These are phyloP conservation scores for Daedaleopsis sinensis DNA, from an alignment of 768 basidiomycete species.

Conservation along the genomic window DNA sequence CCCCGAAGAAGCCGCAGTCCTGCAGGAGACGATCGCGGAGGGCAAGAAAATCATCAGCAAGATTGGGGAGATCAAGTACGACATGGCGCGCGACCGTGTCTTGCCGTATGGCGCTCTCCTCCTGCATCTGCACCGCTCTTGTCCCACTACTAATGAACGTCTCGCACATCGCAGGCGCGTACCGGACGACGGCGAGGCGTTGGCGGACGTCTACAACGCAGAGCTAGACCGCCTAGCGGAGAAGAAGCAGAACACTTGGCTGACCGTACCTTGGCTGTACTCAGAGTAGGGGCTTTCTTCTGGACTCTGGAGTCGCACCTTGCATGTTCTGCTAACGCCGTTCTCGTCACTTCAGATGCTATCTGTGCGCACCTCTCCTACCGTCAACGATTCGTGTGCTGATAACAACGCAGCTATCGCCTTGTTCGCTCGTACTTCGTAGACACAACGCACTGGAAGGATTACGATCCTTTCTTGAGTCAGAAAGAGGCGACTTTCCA, in stretches of 20 bases:
- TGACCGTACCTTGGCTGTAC: slow-evolving; percentile 92
- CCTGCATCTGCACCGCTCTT: neutral
- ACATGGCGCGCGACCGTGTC: slow-evolving; percentile 77
- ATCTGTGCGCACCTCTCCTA: slow-evolving; percentile 9
- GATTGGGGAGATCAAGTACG: slow-evolving; percentile 81
- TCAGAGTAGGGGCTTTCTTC: slow-evolving; percentile 67
- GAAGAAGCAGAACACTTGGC: slow-evolving; percentile 73
- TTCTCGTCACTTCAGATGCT: slow-evolving; percentile 12
- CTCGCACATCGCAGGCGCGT: slow-evolving; percentile 54
- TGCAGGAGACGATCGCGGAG: slow-evolving; percentile 60
- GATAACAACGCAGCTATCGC: slow-evolving; percentile 64
- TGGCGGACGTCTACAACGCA: slow-evolving; percentile 72
- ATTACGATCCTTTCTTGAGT: slow-evolving; percentile 79
- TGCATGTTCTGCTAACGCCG: neutral
- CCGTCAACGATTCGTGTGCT: neutral
- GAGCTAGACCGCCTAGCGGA: slow-evolving; percentile 59
- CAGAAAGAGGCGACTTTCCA: slow-evolving; percentile 85
- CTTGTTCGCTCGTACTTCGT: slow-evolving; percentile 75
- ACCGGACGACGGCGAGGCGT: slow-evolving; percentile 74
- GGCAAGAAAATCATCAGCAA: slow-evolving; percentile 77
- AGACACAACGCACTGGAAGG: slow-evolving; percentile 66
- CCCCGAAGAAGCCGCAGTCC: slow-evolving; percentile 23
- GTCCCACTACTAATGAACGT: neutral
- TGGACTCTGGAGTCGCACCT: neutral
- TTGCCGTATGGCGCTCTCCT: slow-evolving; percentile 50